Conservation (phyloP, 1,139 yeast species). For the Sugiyamaella sp. region DNA sequence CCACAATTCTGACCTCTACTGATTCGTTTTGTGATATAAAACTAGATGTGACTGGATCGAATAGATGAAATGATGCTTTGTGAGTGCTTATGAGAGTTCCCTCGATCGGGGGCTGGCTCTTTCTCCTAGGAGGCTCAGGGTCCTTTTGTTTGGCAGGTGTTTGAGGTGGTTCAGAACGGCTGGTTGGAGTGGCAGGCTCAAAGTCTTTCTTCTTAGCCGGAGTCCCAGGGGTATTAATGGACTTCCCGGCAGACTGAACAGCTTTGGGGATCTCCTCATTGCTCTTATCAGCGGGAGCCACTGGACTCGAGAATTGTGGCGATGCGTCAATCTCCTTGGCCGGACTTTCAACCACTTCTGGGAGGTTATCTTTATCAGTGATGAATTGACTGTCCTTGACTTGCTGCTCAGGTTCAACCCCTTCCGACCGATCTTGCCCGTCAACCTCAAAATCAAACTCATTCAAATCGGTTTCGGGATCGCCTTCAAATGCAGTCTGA, state of each 20-base stretch:
- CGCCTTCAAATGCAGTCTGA: conserved; percentile 54
- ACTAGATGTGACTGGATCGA: conserved; percentile 55
- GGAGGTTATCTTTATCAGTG: background rate
- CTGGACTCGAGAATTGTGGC: no score
- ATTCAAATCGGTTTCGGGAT: conserved; percentile 52
- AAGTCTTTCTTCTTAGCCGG: conserved; percentile 16
- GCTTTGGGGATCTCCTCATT: background rate
- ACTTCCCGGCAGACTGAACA: background rate
- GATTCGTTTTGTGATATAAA: conserved; percentile 51
- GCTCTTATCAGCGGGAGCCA: no score
- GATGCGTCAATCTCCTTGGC: no score
- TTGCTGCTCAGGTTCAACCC: background rate
- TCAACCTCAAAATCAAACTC: conserved; percentile 52
- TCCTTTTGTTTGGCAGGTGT: conserved; percentile 26
- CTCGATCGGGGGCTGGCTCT: conserved; percentile 2
- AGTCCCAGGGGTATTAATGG: conserved; percentile 20
- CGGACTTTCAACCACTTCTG: no score
- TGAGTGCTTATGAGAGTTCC: conserved; percentile 25
- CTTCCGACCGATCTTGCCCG: background rate
- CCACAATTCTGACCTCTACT: conserved; percentile 48
- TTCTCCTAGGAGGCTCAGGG: conserved; percentile 2
- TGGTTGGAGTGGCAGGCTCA: background rate
- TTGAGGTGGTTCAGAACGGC: conserved; percentile 9
- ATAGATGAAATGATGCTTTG: conserved; percentile 55
- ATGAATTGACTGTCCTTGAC: background rate